phyloP scores from a whole-genome alignment of 1,139 yeast genomes.

The Schizosaccharomyces versatilis region DNA sequence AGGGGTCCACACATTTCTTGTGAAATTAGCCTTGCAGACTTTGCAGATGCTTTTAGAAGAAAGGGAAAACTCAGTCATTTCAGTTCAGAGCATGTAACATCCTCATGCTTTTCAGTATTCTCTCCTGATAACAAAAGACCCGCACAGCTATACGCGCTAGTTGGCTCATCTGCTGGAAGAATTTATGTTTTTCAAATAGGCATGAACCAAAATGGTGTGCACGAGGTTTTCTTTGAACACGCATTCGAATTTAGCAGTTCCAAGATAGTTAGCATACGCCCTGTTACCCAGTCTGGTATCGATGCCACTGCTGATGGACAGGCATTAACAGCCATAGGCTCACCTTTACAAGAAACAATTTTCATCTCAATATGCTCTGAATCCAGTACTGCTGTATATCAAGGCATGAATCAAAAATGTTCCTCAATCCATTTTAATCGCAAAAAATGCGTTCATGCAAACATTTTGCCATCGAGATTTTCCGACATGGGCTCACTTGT shows the following conservation, averaged over 20 bases:
- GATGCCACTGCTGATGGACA: background rate
- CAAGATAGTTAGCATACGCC: background rate
- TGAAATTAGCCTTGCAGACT: background rate
- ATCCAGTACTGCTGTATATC: background rate
- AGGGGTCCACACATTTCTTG: background rate
- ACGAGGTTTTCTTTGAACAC: background rate
- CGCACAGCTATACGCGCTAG: slow-evolving; percentile 4
- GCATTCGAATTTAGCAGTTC: background rate
- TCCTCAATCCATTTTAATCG: background rate
- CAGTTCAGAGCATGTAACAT: slow-evolving; percentile 1
- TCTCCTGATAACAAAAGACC: slow-evolving; percentile 31
- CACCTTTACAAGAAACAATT: background rate
- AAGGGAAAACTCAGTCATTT: background rate
- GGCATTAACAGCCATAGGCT: background rate
- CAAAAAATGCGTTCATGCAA: background rate
- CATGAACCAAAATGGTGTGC: background rate
- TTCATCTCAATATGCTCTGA: background rate
- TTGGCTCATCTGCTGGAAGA: background rate
- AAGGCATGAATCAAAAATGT: background rate
- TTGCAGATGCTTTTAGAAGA: background rate
- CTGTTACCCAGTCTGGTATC: background rate
- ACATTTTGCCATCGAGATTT: background rate
- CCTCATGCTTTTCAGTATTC: slow-evolving; percentile 3
- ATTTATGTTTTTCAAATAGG: background rate
- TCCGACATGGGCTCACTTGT: background rate